Conservation (phyloP, 2,329 filamentous ascomycete genomes). For the Fusarium veterinarium region DNA sequence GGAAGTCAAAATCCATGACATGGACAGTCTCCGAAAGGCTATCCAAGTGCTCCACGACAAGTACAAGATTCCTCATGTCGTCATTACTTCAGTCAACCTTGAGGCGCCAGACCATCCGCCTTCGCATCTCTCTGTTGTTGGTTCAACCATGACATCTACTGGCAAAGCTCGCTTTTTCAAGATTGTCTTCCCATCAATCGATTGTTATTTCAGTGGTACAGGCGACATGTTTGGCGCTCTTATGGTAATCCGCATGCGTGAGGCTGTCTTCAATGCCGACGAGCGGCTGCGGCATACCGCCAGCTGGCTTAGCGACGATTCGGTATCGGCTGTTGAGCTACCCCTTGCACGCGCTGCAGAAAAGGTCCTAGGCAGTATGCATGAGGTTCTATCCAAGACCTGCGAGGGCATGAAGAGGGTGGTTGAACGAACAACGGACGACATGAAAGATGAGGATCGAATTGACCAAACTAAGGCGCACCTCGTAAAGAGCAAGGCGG, state of each 20-base stretch:
- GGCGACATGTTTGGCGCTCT: constrained; percentile 99
- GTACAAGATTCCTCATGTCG: constrained; percentile 84
- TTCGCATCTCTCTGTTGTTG: constrained; percentile 75
- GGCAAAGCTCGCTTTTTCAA: constrained; percentile 85
- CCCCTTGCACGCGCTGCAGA: constrained; percentile 86
- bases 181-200: constrained; percentile 85
- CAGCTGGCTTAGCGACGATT: constrained; percentile 83
- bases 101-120: constrained; percentile 62
- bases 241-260: constrained; percentile 86
- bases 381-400: constrained; percentile 80
- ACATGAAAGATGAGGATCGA: constrained; percentile 57
- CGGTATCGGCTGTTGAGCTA: constrained; percentile 74
- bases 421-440: constrained; percentile 57
- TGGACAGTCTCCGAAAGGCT: constrained; percentile 77
- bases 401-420: constrained; percentile 70
- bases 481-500: constrained; percentile 81
- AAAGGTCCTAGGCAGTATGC: constrained; percentile 93
- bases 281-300: constrained; percentile 61
- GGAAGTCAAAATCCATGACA: constrained; percentile 82
- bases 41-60: constrained; percentile 80
- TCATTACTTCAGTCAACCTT: constrained; percentile 90
- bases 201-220: constrained; percentile 95
- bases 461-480: constrained; percentile 68
- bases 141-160: constrained; percentile 74
- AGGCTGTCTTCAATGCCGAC: constrained; percentile 70